Percentiles rank a stretch among this genome's conserved stretches.
Evolutionary conservation across 208 protist genomes (phyloP).

Genomic region (Trypanosoma lewisi): DNA sequence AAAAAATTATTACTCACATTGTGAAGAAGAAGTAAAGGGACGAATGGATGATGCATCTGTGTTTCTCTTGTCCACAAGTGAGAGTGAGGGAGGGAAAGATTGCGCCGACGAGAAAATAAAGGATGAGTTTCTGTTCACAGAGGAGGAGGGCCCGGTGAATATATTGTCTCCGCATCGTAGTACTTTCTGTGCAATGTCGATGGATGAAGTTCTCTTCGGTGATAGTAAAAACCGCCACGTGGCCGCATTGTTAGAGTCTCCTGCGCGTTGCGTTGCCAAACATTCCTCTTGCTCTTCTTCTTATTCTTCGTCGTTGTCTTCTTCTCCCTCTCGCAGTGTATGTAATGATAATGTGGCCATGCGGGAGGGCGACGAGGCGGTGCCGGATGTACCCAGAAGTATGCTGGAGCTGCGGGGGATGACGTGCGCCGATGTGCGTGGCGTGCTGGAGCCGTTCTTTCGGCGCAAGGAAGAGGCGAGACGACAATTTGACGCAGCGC

Average conservation of each 20-base stretch:
- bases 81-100: constrained; percentile 10
- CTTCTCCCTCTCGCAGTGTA: neutral
- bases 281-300: neutral
- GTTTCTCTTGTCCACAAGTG: constrained; percentile 30
- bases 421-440: constrained; percentile 68
- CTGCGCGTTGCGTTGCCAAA: neutral
- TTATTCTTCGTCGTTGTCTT: too few relatives aligned
- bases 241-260: neutral
- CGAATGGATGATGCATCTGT: constrained; percentile 12
- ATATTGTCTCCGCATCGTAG: neutral
- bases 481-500: constrained; percentile 29
- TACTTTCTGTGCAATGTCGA: constrained; percentile 8
- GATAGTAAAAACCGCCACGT: neutral
- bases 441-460: constrained; percentile 66
- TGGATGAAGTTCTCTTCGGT: constrained; percentile 40
- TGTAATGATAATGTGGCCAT: neutral
- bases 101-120: neutral
- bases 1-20: neutral
- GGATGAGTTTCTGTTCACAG: neutral
- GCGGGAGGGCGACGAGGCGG: neutral
- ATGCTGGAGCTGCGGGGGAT: constrained; percentile 44
- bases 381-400: neutral
- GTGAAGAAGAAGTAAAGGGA: neutral
- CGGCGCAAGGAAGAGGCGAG: constrained; percentile 28
- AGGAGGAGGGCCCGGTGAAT: neutral